These are phyloP conservation scores for Silene uniflora DNA, from an alignment of 148 eudicot species.

Conservation along the genomic window DNA sequence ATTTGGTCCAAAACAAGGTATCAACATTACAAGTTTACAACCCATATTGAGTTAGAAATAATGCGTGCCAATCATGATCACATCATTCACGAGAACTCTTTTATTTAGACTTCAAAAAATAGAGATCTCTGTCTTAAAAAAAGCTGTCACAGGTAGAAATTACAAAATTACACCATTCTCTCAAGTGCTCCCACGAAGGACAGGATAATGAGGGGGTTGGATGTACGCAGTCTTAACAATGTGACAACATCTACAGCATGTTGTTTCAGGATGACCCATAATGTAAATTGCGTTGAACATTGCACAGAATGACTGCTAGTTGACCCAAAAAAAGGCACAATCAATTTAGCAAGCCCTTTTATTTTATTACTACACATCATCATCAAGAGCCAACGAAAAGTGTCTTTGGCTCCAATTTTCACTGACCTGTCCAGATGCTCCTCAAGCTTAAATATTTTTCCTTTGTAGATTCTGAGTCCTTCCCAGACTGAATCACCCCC, in stretches of 20 bases:
- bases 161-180: too few relatives aligned
- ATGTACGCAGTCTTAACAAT: too few relatives aligned
- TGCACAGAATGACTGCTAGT: neutral
- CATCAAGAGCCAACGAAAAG: neutral
- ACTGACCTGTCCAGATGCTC: constrained; percentile 92
- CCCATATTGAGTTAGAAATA: neutral
- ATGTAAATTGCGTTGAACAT: neutral
- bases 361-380: too few relatives aligned
- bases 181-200: too few relatives aligned
- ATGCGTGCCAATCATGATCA: neutral
- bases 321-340: too few relatives aligned
- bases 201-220: too few relatives aligned
- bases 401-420: neutral
- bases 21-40: neutral
- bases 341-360: too few relatives aligned
- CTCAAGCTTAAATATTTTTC: constrained; percentile 89
- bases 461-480: constrained; percentile 83
- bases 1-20: constrained; percentile 15
- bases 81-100: neutral
- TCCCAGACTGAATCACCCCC: constrained; percentile 99
- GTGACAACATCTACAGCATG: too few relatives aligned
- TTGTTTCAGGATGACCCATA: too few relatives aligned
- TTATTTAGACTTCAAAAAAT: too few relatives aligned
- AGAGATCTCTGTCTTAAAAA: too few relatives aligned
- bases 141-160: too few relatives aligned